phyloP scores from a whole-genome alignment of 192 early-diverging fungal genomes.

The Linnemannia zychae region DNA sequence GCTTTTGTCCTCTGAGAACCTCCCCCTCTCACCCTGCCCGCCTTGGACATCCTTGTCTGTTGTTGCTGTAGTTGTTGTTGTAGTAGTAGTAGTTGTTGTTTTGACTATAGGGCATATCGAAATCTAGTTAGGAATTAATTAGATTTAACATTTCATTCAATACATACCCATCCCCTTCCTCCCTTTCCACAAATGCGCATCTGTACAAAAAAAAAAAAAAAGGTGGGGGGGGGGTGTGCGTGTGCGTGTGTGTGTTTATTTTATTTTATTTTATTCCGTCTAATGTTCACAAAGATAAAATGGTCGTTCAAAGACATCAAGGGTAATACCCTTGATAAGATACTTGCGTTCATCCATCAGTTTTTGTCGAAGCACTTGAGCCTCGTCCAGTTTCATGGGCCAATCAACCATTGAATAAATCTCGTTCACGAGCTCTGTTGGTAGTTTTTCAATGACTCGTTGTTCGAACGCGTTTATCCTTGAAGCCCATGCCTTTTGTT shows the following conservation, averaged over 20 bases:
- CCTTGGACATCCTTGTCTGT: too few relatives aligned
- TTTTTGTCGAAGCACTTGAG: slow-evolving; percentile 5
- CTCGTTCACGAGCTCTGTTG: slow-evolving; percentile 8
- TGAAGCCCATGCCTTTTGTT: slow-evolving; percentile 61
- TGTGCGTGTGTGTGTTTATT: too few relatives aligned
- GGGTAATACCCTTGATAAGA: slow-evolving; percentile 9
- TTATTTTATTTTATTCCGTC: background rate
- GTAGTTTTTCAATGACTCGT: background rate
- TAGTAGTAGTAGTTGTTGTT: too few relatives aligned
- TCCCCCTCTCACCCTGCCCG: too few relatives aligned
- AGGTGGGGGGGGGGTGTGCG: too few relatives aligned
- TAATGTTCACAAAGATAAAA: slow-evolving; percentile 35
- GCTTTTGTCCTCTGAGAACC: background rate
- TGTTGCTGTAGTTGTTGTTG: too few relatives aligned
- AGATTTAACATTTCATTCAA: too few relatives aligned
- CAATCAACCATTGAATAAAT: slow-evolving; percentile 21
- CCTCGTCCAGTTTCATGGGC: slow-evolving; percentile 17
- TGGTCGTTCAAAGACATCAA: slow-evolving; percentile 17
- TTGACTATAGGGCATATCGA: too few relatives aligned
- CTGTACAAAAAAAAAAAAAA: too few relatives aligned
- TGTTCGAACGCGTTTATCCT: background rate
- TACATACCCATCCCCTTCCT: too few relatives aligned
- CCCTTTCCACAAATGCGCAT: too few relatives aligned
- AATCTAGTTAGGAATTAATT: too few relatives aligned
- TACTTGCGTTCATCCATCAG: slow-evolving; percentile 27